A percentile compares a stretch with the other conserved stretches of the same genome.
Conservation (phyloP, 2,329 filamentous ascomycete species). For the Aspergillus sp. region DNA sequence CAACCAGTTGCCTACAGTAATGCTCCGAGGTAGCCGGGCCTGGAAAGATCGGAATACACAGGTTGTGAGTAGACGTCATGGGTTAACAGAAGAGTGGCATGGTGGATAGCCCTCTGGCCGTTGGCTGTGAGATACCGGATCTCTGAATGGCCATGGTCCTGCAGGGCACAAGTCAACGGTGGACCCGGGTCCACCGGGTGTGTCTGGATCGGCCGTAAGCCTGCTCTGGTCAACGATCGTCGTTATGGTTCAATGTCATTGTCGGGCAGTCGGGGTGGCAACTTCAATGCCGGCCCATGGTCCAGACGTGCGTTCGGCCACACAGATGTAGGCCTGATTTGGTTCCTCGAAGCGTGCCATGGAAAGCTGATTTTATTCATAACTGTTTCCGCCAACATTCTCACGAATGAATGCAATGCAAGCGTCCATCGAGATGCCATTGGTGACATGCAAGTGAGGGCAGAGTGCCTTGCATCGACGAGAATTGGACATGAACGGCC, state of each 20-base stretch:
- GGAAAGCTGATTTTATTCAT: neutral
- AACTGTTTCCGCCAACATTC: neutral
- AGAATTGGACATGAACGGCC: no score
- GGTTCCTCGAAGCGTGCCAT: neutral
- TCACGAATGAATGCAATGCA: neutral
- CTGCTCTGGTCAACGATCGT: constrained; percentile 12
- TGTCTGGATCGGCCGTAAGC: constrained; percentile 11
- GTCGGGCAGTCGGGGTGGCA: constrained; percentile 12
- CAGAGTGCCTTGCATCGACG: no score
- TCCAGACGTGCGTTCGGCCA: constrained; percentile 3
- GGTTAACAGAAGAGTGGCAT: constrained; percentile 3
- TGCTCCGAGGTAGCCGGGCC: constrained; percentile 13
- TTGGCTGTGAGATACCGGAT: constrained; percentile 8
- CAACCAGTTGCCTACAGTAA: constrained; percentile 8
- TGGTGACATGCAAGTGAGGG: neutral
- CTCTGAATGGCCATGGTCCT: constrained; percentile 12
- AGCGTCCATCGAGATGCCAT: neutral
- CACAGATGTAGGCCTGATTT: neutral
- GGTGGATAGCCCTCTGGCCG: constrained; percentile 11
- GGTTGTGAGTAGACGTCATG: constrained; percentile 18
- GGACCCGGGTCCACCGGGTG: constrained; percentile 14
- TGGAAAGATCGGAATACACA: constrained; percentile 12
- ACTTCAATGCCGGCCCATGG: constrained; percentile 10
- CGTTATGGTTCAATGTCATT: constrained; percentile 12
- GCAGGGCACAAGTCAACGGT: constrained; percentile 16